These are phyloP conservation scores for Taphrina wiesneri DNA, from an alignment of 1,139 yeast species.

Conservation along the genomic window DNA sequence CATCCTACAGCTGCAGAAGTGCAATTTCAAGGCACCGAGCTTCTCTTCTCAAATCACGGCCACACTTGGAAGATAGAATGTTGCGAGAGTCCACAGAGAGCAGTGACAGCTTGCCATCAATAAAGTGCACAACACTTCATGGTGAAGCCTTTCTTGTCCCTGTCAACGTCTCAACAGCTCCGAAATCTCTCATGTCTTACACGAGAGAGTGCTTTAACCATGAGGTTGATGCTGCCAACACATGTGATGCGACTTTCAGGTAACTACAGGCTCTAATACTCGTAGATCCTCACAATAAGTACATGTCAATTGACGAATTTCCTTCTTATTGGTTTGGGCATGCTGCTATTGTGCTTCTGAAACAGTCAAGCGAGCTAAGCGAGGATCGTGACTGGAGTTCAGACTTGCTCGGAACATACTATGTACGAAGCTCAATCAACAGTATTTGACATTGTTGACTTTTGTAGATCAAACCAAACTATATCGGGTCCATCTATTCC, in stretches of 20 bases:
- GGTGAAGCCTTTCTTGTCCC: constrained; percentile 8
- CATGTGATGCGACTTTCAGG: not conserved
- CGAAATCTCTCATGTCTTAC: constrained; percentile 6
- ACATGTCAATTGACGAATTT: constrained; percentile 58
- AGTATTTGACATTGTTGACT: constrained; percentile 55
- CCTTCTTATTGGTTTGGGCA: constrained; percentile 83
- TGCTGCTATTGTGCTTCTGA: constrained; percentile 77
- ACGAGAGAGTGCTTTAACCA: constrained; percentile 7
- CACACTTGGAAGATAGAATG: too few relatives aligned
- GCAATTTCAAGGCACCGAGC: too few relatives aligned
- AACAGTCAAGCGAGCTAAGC: constrained; percentile 60
- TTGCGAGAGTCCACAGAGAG: not conserved
- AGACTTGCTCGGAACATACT: constrained; percentile 81
- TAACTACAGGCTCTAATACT: not conserved
- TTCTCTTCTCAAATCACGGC: too few relatives aligned
- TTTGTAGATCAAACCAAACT: constrained; percentile 72
- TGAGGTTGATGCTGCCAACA: constrained; percentile 28
- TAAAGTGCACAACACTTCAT: not conserved
- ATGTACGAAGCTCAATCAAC: constrained; percentile 28
- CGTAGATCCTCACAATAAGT: constrained; percentile 17
- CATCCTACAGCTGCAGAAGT: too few relatives aligned
- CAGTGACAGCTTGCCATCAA: not conserved
- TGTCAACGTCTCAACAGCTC: not conserved
- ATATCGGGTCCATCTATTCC: constrained; percentile 60
- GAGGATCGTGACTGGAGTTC: constrained; percentile 45